A percentile compares a stretch with the other conserved stretches of the same genome.
Evolutionary conservation across 1,284 basidiomycete genomes (phyloP).

Genomic region (Sanguinoderma infundibulare): DNA sequence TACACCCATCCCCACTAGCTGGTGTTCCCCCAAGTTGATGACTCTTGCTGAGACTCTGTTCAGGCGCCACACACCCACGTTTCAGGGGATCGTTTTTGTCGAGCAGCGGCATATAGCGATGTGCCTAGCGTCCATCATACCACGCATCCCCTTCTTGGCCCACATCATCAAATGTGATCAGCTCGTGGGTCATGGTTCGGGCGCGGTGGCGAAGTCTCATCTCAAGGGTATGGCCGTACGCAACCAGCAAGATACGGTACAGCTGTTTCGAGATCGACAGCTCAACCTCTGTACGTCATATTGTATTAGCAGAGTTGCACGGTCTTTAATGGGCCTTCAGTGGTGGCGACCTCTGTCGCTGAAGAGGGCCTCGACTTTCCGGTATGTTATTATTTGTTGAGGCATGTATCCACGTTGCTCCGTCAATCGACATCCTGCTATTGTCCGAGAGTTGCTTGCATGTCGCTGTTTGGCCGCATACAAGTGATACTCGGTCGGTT

Average conservation of each 20-base stretch:
- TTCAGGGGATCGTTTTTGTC: constrained; percentile 85
- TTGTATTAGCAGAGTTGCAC: not conserved
- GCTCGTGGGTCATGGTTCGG: constrained; percentile 70
- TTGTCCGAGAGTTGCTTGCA: constrained; percentile 10
- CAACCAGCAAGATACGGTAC: constrained; percentile 62
- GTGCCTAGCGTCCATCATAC: constrained; percentile 68
- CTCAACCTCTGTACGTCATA: constrained; percentile 70
- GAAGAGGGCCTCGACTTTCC: constrained; percentile 90
- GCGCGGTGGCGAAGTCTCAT: constrained; percentile 42
- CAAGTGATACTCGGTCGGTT: constrained; percentile 9
- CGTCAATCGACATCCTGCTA: constrained; percentile 14
- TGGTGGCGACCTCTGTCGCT: constrained; percentile 84
- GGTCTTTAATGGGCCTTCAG: constrained; percentile 46
- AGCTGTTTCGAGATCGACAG: constrained; percentile 63
- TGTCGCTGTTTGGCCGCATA: constrained; percentile 13
- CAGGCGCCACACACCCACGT: constrained; percentile 55
- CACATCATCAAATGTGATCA: constrained; percentile 63
- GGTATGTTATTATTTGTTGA: constrained; percentile 41
- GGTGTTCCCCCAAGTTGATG: constrained; percentile 76
- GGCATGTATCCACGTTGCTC: constrained; percentile 10
- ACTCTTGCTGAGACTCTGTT: constrained; percentile 63
- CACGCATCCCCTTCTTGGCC: constrained; percentile 57
- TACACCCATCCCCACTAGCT: constrained; percentile 49
- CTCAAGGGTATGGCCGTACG: constrained; percentile 55
- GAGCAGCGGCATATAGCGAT: constrained; percentile 80